phyloP scores from a whole-genome alignment of 139 green algal genomes.

The Asterochloris sp. region DNA sequence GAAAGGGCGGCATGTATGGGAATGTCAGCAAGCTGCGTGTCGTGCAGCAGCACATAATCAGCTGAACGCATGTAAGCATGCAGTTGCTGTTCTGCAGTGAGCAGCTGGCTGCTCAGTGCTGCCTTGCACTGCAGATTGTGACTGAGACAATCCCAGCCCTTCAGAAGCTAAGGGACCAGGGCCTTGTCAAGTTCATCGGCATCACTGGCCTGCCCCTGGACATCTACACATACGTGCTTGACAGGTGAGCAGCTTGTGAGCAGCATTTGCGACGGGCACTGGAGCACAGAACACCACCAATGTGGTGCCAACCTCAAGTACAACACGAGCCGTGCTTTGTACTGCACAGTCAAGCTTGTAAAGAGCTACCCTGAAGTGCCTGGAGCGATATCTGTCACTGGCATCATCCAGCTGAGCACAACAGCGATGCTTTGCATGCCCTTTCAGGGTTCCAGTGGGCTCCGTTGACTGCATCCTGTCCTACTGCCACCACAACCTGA shows the following conservation, averaged over 20 bases:
- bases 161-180: conserved; percentile 67
- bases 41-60: neutral
- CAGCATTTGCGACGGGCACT: no score
- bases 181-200: conserved; percentile 81
- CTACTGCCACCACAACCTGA: conserved; percentile 92
- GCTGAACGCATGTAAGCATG: neutral
- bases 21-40: neutral
- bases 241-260: conserved; percentile 37
- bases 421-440: no score
- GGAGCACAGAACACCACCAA: no score
- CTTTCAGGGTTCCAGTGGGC: conserved; percentile 46
- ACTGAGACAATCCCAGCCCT: conserved; percentile 91
- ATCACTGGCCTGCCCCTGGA: conserved; percentile 90
- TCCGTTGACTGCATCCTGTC: conserved; percentile 83
- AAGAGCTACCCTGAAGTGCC: no score
- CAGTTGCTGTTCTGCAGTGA: neutral
- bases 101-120: neutral
- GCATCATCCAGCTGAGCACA: no score
- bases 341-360: no score
- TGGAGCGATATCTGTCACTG: no score
- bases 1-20: neutral
- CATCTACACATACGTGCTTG: conserved; percentile 74
- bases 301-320: no score
- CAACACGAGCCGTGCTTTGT: no score
- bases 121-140: conserved; percentile 51